phyloP scores from a whole-genome alignment of 257 asterid species.

The Przewalskia tangutica region DNA sequence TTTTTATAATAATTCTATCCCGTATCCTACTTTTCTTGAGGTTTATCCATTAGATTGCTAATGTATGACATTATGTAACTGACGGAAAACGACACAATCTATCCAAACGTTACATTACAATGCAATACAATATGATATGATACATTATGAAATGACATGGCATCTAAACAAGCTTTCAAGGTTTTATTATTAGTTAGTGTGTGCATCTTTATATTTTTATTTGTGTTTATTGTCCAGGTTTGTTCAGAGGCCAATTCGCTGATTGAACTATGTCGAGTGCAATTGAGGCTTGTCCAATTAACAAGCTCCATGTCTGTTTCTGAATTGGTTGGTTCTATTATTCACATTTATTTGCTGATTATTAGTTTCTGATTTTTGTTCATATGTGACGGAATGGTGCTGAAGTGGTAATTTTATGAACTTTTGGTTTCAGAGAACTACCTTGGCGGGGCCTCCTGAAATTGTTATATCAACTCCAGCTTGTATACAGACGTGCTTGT shows the following conservation, averaged over 20 bases:
- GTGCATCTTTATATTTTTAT: not conserved
- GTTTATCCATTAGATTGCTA: too few relatives aligned
- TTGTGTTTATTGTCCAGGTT: constrained; percentile 35
- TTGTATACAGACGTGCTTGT: constrained; percentile 60
- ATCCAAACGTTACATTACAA: too few relatives aligned
- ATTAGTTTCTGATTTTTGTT: not conserved
- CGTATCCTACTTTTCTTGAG: too few relatives aligned
- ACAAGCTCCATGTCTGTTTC: constrained; percentile 59
- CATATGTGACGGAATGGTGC: not conserved
- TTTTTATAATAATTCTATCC: too few relatives aligned
- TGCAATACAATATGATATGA: too few relatives aligned
- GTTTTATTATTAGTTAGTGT: not conserved
- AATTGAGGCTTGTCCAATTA: constrained; percentile 64
- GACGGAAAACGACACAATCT: too few relatives aligned
- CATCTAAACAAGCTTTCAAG: too few relatives aligned
- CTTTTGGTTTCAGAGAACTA: constrained; percentile 44
- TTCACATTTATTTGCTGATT: not conserved
- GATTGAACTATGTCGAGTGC: constrained; percentile 75
- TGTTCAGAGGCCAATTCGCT: constrained; percentile 51
- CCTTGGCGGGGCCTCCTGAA: constrained; percentile 73
- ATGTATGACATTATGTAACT: too few relatives aligned
- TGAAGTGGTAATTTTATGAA: not conserved
- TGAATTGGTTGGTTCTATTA: constrained; percentile 55
- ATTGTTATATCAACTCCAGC: constrained; percentile 86
- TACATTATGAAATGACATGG: too few relatives aligned